Percentiles rank a stretch among this genome's conserved stretches.
Conservation (phyloP, 768 basidiomycete genomes). For the Suillus cothurnatus region DNA sequence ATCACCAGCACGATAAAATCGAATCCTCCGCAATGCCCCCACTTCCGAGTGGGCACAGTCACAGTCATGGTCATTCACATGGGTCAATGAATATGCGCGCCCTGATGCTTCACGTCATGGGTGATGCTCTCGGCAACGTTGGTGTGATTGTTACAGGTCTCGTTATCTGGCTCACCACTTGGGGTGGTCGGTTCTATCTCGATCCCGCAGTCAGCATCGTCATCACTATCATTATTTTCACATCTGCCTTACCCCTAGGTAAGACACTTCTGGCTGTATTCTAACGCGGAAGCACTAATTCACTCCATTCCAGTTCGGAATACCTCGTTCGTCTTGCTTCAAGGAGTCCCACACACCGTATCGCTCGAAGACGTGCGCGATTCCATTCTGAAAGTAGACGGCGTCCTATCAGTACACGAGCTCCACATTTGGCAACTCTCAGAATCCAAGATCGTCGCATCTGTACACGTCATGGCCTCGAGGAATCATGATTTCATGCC, state of each 20-base stretch:
- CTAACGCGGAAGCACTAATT: slow-evolving; percentile 7
- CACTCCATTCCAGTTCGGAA: slow-evolving; percentile 60
- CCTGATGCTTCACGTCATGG: slow-evolving; percentile 89
- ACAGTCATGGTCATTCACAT: slow-evolving; percentile 45
- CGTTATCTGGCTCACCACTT: slow-evolving; percentile 87
- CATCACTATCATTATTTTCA: slow-evolving; percentile 96
- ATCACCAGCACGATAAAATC: slow-evolving; percentile 48
- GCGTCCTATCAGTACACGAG: slow-evolving; percentile 85
- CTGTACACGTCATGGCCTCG: slow-evolving; percentile 89
- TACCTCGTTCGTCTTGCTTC: slow-evolving; percentile 92
- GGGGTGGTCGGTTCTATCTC: slow-evolving; percentile 86
- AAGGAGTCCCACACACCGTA: slow-evolving; percentile 89
- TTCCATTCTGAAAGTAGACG: slow-evolving; percentile 79
- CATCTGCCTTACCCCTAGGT: slow-evolving; percentile 91
- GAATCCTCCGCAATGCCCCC: slow-evolving; percentile 13
- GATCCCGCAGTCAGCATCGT: slow-evolving; percentile 93
- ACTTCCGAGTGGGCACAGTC: slow-evolving; percentile 20
- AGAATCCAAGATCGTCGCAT: slow-evolving; percentile 92
- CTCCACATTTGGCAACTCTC: slow-evolving; percentile 98
- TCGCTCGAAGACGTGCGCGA: slow-evolving; percentile 84
- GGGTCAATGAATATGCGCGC: slow-evolving; percentile 97
- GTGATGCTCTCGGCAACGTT: slow-evolving; percentile 96
- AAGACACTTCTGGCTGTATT: slow-evolving; percentile 24
- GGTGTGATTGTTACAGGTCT: slow-evolving; percentile 96
- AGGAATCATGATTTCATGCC: slow-evolving; percentile 89